Evolutionary conservation across 495 filamentous ascomycete genomes (phyloP), one percentile per base, ranked within the genome.

Genomic region (Aspergillus sparsus): DNA sequence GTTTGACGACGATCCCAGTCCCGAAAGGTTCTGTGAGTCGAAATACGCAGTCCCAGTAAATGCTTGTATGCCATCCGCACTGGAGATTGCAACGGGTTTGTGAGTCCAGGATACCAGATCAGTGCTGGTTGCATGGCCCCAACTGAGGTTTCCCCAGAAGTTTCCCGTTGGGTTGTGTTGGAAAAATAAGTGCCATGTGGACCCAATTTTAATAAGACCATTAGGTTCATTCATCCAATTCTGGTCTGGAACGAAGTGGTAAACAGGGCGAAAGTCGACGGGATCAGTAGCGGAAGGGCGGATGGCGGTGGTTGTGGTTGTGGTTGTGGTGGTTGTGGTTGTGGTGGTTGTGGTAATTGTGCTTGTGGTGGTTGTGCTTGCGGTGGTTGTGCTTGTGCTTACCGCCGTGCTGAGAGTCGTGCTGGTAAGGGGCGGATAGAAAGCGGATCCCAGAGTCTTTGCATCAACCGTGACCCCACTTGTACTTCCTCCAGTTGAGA

Each of bases 401-500:
- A 27, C 21, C 1, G 21, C 1, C 3, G 21, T 27, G 21, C 1
- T 27, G 21, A 27, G 21, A 27, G 21, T 27, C 3, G 21, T 27
- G 21, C 21, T 27, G 3, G 21, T 27, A 1, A 3, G 1, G 21
- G 21, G 21, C 21, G 21, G 21, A 27, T 27, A 27, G 21, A 27
- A 27, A 27, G 21, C 21, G 1, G 21, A 27, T 1, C 21, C 21
- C 3, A 27, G 21, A 3, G 21, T 27, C 21, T 27, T 27, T 27
- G 21, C 21, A 27, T 27, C 21, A 27, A 27, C 3, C 3, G 21
- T 27, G 21, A 27, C 21, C 3, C 21, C 49, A n/a, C 59, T 18
- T 3, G 67, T 66, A 15, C 7, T 47, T 15, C 64, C 70, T 1
- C 61, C 65, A 0, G 15, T 57, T 3, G 73, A 71, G 21, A 70